Percentiles rank a stretch among this genome's conserved stretches.
These are phyloP conservation scores for Sanchytrium tribonematis DNA, from an alignment of 371 early-diverging fungal species.

Conservation along the genomic window DNA sequence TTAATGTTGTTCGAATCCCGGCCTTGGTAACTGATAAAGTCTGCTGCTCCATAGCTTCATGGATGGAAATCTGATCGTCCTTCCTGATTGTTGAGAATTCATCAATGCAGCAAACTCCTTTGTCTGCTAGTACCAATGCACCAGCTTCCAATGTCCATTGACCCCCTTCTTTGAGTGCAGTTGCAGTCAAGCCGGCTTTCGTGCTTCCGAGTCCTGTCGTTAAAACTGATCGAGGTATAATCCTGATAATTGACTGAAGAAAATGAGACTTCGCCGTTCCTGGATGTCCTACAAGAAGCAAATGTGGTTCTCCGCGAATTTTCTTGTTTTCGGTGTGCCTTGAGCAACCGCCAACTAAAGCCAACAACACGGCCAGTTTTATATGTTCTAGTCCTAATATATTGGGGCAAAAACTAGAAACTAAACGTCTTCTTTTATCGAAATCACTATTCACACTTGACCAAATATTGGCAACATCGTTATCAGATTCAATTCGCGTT, in stretches of 20 bases:
- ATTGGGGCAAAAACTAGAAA: no score
- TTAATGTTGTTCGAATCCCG: conserved; percentile 44
- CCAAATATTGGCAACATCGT: no score
- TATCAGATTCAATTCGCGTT: no score
- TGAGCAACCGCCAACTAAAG: no score
- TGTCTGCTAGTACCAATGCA: conserved; percentile 39
- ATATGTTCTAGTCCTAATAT: no score
- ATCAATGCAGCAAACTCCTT: conserved; percentile 47
- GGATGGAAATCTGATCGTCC: conserved; percentile 36
- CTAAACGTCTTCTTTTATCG: no score
- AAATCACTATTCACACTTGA: no score
- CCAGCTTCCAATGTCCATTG: conserved; percentile 49
- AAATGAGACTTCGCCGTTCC: conserved; percentile 59
- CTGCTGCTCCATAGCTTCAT: conserved; percentile 67
- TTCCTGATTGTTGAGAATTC: conserved; percentile 44
- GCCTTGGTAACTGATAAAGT: conserved; percentile 26
- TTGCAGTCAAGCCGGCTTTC: conserved; percentile 46
- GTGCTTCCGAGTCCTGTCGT: conserved; percentile 52
- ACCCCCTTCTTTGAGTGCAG: conserved; percentile 35
- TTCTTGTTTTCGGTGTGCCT: no score
- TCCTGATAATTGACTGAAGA: conserved; percentile 25
- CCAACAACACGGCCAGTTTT: no score
- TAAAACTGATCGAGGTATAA: conserved; percentile 31
- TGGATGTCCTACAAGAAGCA: no score
- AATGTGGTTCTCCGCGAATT: no score